phyloP scores from a whole-genome alignment of 345 rosid species.

The Hibiscus mutabilis region DNA sequence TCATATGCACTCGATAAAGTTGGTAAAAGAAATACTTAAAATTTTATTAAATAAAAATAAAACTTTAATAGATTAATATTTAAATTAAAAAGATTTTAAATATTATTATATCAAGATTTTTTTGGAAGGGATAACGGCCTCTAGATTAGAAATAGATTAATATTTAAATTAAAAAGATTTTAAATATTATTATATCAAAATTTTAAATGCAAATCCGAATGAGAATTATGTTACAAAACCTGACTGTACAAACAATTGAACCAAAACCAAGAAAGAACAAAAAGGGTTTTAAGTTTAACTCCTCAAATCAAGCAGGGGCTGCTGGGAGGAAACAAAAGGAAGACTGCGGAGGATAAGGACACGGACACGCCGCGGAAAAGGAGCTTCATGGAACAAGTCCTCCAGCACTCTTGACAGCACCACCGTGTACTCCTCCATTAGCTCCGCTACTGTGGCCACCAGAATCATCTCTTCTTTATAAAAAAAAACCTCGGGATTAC shows the following conservation, averaged over 20 bases:
- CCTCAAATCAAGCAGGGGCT: slow-evolving; percentile 16
- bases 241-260: neutral
- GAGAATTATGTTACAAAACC: neutral
- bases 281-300: neutral
- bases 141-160: too few relatives aligned
- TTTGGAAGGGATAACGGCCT: too few relatives aligned
- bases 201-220: neutral
- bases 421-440: slow-evolving; percentile 82
- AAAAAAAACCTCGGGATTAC: neutral
- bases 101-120: too few relatives aligned
- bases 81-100: too few relatives aligned
- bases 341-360: slow-evolving; percentile 67
- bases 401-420: slow-evolving; percentile 58
- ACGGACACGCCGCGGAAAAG: slow-evolving; percentile 75
- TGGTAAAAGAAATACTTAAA: too few relatives aligned
- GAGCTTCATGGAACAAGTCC: slow-evolving; percentile 58
- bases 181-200: too few relatives aligned
- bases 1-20: too few relatives aligned
- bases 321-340: slow-evolving; percentile 32
- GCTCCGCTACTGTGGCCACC: slow-evolving; percentile 58
- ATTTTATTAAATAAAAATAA: too few relatives aligned
- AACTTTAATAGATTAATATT: too few relatives aligned
- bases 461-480: slow-evolving; percentile 42
- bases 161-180: too few relatives aligned
- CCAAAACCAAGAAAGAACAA: neutral